Percentiles rank a stretch among this genome's conserved stretches.
Evolutionary conservation across 2,329 filamentous ascomycete species (phyloP).

Genomic region (Calonectria honghensis): DNA sequence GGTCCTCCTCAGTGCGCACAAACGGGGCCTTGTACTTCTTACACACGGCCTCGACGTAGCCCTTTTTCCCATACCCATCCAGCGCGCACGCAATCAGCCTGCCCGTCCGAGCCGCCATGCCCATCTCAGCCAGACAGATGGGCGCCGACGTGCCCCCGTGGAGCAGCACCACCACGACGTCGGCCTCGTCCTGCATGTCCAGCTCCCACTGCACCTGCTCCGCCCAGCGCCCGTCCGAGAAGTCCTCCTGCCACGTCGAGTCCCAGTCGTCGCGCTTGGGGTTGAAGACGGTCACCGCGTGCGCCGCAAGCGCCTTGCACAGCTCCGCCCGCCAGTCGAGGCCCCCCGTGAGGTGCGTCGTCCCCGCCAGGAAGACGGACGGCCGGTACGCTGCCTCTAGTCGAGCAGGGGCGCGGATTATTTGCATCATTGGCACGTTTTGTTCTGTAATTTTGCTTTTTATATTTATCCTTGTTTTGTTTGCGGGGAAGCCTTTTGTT

Average conservation of each 20-base stretch:
- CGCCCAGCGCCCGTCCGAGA: slow-evolving; percentile 66
- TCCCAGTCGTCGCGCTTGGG: slow-evolving; percentile 76
- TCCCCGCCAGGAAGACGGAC: slow-evolving; percentile 76
- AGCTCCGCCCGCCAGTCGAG: slow-evolving; percentile 72
- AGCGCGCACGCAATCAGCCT: slow-evolving; percentile 73
- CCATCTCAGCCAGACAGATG: slow-evolving; percentile 77
- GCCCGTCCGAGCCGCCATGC: slow-evolving; percentile 66
- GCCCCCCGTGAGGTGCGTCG: slow-evolving; percentile 65
- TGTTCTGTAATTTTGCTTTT: slow-evolving; percentile 2
- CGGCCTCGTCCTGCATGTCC: slow-evolving; percentile 70
- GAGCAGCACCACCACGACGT: slow-evolving; percentile 75
- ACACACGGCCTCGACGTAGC: slow-evolving; percentile 77
- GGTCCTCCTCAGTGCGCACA: slow-evolving; percentile 63
- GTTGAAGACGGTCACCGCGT: slow-evolving; percentile 74
- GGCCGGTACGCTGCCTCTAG: slow-evolving; percentile 6
- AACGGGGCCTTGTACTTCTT: slow-evolving; percentile 66
- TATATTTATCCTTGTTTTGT: background rate
- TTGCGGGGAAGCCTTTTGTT: background rate
- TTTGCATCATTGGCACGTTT: slow-evolving; percentile 27
- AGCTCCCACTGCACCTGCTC: slow-evolving; percentile 79
- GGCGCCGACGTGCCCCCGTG: slow-evolving; percentile 71
- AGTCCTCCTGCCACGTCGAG: slow-evolving; percentile 69
- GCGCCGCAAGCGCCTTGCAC: slow-evolving; percentile 61
- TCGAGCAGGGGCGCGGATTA: slow-evolving; percentile 31
- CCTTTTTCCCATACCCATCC: slow-evolving; percentile 73